Evolutionary conservation across 2,329 filamentous ascomycete species (phyloP).

Genomic region (Achaetomium macrosporum): DNA sequence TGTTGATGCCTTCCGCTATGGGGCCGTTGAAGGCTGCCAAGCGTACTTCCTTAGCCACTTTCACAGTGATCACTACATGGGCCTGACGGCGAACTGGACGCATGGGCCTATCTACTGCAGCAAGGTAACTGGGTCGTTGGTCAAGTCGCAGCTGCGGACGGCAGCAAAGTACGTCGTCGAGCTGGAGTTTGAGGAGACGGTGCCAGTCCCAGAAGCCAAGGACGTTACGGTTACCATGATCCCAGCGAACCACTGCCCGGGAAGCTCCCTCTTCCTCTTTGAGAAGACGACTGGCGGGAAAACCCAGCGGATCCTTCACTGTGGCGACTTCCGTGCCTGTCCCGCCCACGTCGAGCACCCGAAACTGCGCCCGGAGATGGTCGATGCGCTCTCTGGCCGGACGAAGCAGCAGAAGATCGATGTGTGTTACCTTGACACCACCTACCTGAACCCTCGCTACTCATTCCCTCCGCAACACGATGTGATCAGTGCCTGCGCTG

Average conservation of each 20-base stretch:
- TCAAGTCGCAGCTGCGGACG: constrained; percentile 78
- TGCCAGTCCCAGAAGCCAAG: constrained; percentile 74
- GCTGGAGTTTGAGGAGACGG: constrained; percentile 75
- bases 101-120: constrained; percentile 98
- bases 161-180: constrained; percentile 79
- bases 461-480: constrained; percentile 85
- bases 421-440: constrained; percentile 94
- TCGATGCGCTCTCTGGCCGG: constrained; percentile 66
- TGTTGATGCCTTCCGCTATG: constrained; percentile 94
- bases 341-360: constrained; percentile 78
- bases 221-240: constrained; percentile 92
- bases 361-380: constrained; percentile 66
- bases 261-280: constrained; percentile 88
- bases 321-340: constrained; percentile 91
- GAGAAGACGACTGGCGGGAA: constrained; percentile 65
- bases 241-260: constrained; percentile 91
- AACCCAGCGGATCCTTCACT: constrained; percentile 80
- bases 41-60: constrained; percentile 98
- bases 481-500: constrained; percentile 80
- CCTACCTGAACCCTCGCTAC: constrained; percentile 92
- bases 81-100: constrained; percentile 78
- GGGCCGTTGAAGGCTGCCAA: constrained; percentile 82
- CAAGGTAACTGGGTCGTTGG: constrained; percentile 81
- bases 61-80: constrained; percentile 95
- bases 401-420: constrained; percentile 80